Evolutionary conservation across 2,329 filamentous ascomycete species (phyloP).

Genomic region (Colletotrichum abscissum): DNA sequence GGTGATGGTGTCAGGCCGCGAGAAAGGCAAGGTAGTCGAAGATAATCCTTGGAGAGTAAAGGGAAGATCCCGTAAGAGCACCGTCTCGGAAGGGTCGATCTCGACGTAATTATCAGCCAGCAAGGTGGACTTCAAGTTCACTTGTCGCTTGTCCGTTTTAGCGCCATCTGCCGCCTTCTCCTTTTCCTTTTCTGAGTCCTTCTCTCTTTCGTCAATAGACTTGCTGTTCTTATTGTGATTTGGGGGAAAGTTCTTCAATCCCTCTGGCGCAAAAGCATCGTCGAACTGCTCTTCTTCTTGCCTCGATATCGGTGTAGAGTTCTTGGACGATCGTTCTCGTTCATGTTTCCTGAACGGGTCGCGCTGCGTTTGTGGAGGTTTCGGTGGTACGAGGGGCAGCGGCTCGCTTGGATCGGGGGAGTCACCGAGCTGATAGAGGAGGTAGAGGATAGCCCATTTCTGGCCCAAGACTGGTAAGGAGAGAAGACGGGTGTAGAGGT

Average conservation of each 20-base stretch:
- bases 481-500: slow-evolving; percentile 88
- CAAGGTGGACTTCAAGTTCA: slow-evolving; percentile 67
- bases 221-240: slow-evolving; percentile 51
- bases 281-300: slow-evolving; percentile 61
- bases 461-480: slow-evolving; percentile 92
- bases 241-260: slow-evolving; percentile 57
- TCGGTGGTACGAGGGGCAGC: slow-evolving; percentile 56
- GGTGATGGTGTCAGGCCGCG: slow-evolving; percentile 74
- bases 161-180: slow-evolving; percentile 43
- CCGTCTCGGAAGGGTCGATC: slow-evolving; percentile 72
- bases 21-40: slow-evolving; percentile 84
- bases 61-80: slow-evolving; percentile 82
- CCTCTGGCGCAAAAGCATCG: slow-evolving; percentile 66
- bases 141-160: slow-evolving; percentile 55
- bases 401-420: slow-evolving; percentile 67
- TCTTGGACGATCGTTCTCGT: slow-evolving; percentile 48
- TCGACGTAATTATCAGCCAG: slow-evolving; percentile 67
- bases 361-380: slow-evolving; percentile 41
- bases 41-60: slow-evolving; percentile 94
- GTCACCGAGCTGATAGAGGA: slow-evolving; percentile 86
- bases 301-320: slow-evolving; percentile 48
- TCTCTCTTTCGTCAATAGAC: slow-evolving; percentile 47
- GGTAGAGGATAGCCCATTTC: slow-evolving; percentile 96
- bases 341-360: slow-evolving; percentile 51
- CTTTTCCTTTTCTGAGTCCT: slow-evolving; percentile 47